Base-by-base conservation (phyloP, 2,329 filamentous ascomycete species). In the Sporothrix pallida region DNA sequence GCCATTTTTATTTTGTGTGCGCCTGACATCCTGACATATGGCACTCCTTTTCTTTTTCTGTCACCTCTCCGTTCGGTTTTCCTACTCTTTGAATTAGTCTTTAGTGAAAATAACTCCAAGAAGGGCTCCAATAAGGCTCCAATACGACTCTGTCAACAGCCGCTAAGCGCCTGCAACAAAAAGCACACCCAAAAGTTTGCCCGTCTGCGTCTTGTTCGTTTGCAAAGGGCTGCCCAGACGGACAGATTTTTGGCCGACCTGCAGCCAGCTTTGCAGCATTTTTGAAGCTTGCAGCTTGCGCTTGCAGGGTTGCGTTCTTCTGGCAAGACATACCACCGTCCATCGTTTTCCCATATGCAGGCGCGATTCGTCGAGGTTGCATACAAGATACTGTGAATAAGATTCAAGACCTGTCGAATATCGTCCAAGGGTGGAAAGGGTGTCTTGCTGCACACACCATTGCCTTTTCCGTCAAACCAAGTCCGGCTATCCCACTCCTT, bases 161-260 rank as follows among this genome's bases (percentile, higher is more conserved):
- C 42, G 62, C 62, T 67, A 67, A 67, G 62, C 62, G 62, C 62
- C 62, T 67, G 62, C 42, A 48, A 67, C 62, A 20, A n/a, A 48
- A 42, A 17, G 60, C n/a, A 13, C 9, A 65, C 8, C 17, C 31
- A 2, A 65, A 20, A 46, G 62, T 67, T 67, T 5, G 13, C 42
- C 62, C 62, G 62, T 62, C 58, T 37, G 31, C 31, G 15, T 52
- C 4, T 31, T 13, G 23, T 31, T 31, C 54, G 54, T 26, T 58
- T 58, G 54, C 20, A 20, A 54, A 8, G 54, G 31, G 52, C 6
- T 8, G 62, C 62, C 37, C 12, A 65, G 42, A 48, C 62, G 62
- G 62, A 26, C 42, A 10, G 26, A 48, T 26, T 67, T 67, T 65
- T 17, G 17, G 44, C 60, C 60, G 60, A 65, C 60, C 37, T 65